Conservation (phyloP, 306 rosid genomes). For the Purshia tridentata region DNA sequence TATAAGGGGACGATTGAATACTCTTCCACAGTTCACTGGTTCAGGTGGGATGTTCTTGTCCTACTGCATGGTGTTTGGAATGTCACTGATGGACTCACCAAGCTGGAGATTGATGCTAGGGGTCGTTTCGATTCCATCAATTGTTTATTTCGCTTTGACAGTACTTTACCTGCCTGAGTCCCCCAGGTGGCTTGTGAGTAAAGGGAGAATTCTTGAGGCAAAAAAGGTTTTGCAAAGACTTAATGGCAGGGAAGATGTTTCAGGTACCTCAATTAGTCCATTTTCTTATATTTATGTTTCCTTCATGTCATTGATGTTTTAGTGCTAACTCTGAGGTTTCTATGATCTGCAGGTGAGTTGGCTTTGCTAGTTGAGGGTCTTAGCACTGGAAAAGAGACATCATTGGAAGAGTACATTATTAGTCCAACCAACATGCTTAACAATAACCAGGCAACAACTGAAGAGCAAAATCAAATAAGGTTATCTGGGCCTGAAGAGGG, state of each 20-base stretch:
- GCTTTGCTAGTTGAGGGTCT: conserved; percentile 34
- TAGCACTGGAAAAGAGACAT: conserved; percentile 24
- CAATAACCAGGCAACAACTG: neutral
- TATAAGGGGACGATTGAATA: conserved; percentile 27
- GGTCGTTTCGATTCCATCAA: conserved; percentile 27
- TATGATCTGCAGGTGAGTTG: conserved; percentile 20
- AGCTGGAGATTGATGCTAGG: conserved; percentile 39
- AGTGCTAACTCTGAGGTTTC: neutral
- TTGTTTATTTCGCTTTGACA: conserved; percentile 22
- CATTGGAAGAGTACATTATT: conserved; percentile 28
- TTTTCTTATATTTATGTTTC: neutral
- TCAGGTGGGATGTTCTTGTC: conserved; percentile 36
- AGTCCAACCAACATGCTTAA: neutral
- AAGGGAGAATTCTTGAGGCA: conserved; percentile 30
- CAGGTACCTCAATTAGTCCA: conserved; percentile 10
- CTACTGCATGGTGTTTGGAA: conserved; percentile 32
- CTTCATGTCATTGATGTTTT: neutral
- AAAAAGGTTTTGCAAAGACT: conserved; percentile 30
- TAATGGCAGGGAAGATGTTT: conserved; percentile 30
- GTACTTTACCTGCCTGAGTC: conserved; percentile 37
- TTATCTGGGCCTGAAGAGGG: conserved; percentile 15
- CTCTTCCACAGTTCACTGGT: conserved; percentile 34
- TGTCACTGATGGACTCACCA: conserved; percentile 28
- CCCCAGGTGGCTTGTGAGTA: conserved; percentile 39
- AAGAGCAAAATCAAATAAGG: neutral